Evolutionary conservation across 306 rosid species (phyloP), one percentile per base, ranked within the genome.

Genomic region (Abrus precatorius): DNA sequence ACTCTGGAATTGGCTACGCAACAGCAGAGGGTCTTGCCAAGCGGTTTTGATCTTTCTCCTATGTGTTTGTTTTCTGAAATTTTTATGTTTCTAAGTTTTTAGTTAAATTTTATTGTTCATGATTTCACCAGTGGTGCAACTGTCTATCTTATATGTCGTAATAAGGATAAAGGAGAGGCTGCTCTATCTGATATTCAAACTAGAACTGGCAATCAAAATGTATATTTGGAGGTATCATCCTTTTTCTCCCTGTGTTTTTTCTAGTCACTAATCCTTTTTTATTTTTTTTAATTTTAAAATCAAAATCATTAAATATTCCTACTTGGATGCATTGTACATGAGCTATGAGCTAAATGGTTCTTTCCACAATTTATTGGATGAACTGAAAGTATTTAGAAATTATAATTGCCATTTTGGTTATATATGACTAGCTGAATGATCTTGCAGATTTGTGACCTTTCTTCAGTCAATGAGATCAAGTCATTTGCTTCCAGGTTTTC

Each of bases 1-100:
- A 95, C 86, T 95, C 99, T 7, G 99, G 99, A 82, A 83, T 95
- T 74, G 99, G 97, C 63, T 91, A 85, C 74, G 92, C 98, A n/a
- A 69, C 98, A 14, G 99, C 98, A 0, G 80, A 91, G 91, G 96
- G 92, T 83, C 91, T 95, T 52, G 99, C 99, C 32, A 85, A 87
- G 29, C 94, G 94, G 99, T 93, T 54, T 81, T 20, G 30, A 87
- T 80, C 63, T 62, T 76, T 67, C 57, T 79, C 60, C 72, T 11
- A 8, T 67, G 67, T 48, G 67, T 48, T 75, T 69, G 32, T 32
- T 75, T 53, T 61, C 12, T 78, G 44, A 9, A 52, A 38, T 47
- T 67, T 32, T 55, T 44, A 5, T 4, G 28, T 28, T 74, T 54
- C 33, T 34, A 27, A 52, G 77, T 44, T 40, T 60, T 6, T 47